A percentile compares a stretch with the other conserved stretches of the same genome.
These are phyloP conservation scores for Effrenium voratum DNA, from an alignment of 73 alveolate species.

Conservation along the genomic window DNA sequence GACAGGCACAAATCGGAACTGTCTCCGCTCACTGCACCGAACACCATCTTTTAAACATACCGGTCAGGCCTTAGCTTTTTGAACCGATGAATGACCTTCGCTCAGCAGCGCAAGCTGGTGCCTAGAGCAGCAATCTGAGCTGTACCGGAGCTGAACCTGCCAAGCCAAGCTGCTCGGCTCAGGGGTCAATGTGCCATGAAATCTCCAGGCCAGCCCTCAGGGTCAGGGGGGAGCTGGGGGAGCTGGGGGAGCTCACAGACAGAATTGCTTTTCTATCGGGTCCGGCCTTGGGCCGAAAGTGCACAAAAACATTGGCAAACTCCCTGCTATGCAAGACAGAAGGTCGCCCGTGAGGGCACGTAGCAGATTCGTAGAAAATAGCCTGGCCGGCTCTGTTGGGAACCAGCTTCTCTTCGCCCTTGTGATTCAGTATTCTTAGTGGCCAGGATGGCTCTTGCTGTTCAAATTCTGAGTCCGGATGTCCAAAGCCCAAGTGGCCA, in stretches of 20 bases:
- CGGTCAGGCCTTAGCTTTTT: background rate
- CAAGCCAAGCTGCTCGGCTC: background rate
- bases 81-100: background rate
- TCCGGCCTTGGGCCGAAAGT: no score
- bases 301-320: no score
- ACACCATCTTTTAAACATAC: background rate
- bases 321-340: no score
- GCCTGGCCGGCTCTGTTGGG: no score
- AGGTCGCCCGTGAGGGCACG: no score
- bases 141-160: background rate
- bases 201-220: background rate
- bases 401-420: no score
- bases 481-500: no score
- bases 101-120: background rate
- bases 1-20: background rate
- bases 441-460: no score
- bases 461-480: no score
- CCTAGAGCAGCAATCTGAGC: background rate
- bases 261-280: no score
- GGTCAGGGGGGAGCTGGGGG: background rate
- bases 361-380: no score
- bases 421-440: no score
- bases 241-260: background rate
- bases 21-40: background rate
- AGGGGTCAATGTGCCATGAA: background rate